Evolutionary conservation across 2,329 filamentous ascomycete species (phyloP), one percentile per base, ranked within the genome.

Genomic region (Venturiaceae sp.): DNA sequence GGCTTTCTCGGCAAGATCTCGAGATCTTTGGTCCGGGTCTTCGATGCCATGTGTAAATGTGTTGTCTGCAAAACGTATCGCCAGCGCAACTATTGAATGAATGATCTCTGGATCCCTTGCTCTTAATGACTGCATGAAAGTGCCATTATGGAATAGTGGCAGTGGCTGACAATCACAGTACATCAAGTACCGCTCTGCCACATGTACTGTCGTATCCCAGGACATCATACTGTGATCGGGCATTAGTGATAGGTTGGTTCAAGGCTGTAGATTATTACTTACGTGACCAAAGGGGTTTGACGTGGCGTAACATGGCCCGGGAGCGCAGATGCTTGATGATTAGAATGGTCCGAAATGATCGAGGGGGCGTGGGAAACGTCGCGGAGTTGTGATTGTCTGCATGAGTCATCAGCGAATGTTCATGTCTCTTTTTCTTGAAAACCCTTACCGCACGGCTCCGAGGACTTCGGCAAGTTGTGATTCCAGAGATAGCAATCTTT

Each of bases 111-210:
- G 64, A n/a, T 71, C 66, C 9, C 78, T 70, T 23, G 67, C 62
- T 14, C 66, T 62, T 6, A 80, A 63, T 37, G 68, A 74, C 5
- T 66, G 61, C 8, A 78, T 58, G 60, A 80, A 78, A 1, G 62
- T 68, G 3, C 69, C 66, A 11, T 69, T 63, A 19, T 73, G 67
- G 55, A 81, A 81, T 0, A 81, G 66, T 16, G 74, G 72, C 23
- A 81, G 67, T 5, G 78, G 77, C 55, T 81, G 79, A 26, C 72
- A 75, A 56, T 80, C 75, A 58, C 77, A 78, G 62, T 76, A 80
- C 4, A 69, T 63, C 3, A 79, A 62, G 62, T 80, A 81, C 1
- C 73, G 64, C 50, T 75, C 68, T 13, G 72, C 74, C 14, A 75
- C 65, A 5, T 66, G 65, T 8, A 57, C 34, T 9, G 52, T 53